Evolutionary conservation across 805 yeast species (phyloP), one percentile per base, ranked within the genome.

Genomic region (Yarrowia yakushimensis): DNA sequence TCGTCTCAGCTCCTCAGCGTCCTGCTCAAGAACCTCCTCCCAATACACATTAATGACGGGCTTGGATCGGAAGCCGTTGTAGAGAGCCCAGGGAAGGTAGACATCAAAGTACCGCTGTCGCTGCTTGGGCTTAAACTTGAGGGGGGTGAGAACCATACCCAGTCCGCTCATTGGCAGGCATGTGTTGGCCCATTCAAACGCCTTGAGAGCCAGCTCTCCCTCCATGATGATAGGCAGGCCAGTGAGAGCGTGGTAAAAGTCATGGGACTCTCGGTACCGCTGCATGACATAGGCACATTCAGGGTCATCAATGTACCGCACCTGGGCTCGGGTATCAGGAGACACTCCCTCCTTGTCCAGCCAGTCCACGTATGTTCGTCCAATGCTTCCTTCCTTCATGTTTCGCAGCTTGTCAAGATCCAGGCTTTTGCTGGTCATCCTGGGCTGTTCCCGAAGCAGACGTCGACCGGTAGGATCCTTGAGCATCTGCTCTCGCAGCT

Each of bases 81-180:
- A 75, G 28, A 88, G 69, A 1, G 96, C 96, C 97, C 97, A 91
- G 2, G 96, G 97, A 67, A 90, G 81, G 71, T 89, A 93, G 12
- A 87, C 82, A 36, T 83, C 82, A 63, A 82, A 76, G 66, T 93
- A 79, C 55, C 92, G 77, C 62, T 80, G 75, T 64, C 85, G 83
- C 69, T 90, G 91, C 57, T 80, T 77, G 2, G 79, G 74, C 62
- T 82, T 85, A 63, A 93, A 79, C 65, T 92, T 82, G 69, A 87
- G 80, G 0, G 97, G 97, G 3, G 97, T 97, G 66, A 90, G 82
- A n/a, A 89, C 68, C 0, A 96, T 92, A 0, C 97, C 97, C 57
- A 94, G 72, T 0, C 97, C 96, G 3, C 97, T 91, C 96, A 93
- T 92, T 13, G 97, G 97, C 46, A 94, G 83, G 4, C 96, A 96